Evolutionary conservation across 2,329 filamentous ascomycete species (phyloP).

Genomic region (Helotiales sp.): DNA sequence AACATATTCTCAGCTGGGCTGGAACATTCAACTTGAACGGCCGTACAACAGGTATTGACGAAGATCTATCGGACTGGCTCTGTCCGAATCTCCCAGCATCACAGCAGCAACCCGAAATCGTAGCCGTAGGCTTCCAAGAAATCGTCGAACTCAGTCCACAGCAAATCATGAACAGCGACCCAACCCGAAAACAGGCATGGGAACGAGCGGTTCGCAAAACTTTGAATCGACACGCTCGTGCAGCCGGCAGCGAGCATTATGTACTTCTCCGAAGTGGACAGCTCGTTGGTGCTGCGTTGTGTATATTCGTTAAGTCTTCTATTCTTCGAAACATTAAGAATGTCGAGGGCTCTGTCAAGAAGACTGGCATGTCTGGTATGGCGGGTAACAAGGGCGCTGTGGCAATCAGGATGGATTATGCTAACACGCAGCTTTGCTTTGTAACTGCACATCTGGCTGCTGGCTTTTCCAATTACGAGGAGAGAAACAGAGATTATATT

Average conservation of each 20-base stretch:
- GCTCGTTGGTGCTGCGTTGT: constrained; percentile 89
- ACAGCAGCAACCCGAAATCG: constrained; percentile 77
- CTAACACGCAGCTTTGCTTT: constrained; percentile 90
- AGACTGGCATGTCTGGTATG: constrained; percentile 92
- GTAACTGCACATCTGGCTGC: constrained; percentile 96
- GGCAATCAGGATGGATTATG: constrained; percentile 93
- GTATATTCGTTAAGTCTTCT: constrained; percentile 86
- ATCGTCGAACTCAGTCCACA: constrained; percentile 98
- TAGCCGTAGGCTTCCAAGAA: constrained; percentile 93
- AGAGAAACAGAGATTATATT: constrained; percentile 88
- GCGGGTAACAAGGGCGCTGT: constrained; percentile 98
- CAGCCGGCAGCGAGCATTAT: constrained; percentile 75
- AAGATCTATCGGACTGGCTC: constrained; percentile 86
- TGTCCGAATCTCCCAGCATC: constrained; percentile 66
- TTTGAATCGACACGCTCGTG: constrained; percentile 73
- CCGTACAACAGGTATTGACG: constrained; percentile 74
- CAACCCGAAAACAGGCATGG: constrained; percentile 82
- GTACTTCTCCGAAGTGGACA: constrained; percentile 90
- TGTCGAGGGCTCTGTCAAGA: constrained; percentile 94
- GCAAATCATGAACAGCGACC: constrained; percentile 99
- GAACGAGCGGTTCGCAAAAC: constrained; percentile 79
- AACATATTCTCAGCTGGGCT: constrained; percentile 52
- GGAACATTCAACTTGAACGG: constrained; percentile 97
- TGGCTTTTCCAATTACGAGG: constrained; percentile 95
- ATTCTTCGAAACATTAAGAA: constrained; percentile 86